A percentile compares a stretch with the other conserved stretches of the same genome.
phyloP scores from a whole-genome alignment of 805 yeast genomes.

The Danielia reshetovae region DNA sequence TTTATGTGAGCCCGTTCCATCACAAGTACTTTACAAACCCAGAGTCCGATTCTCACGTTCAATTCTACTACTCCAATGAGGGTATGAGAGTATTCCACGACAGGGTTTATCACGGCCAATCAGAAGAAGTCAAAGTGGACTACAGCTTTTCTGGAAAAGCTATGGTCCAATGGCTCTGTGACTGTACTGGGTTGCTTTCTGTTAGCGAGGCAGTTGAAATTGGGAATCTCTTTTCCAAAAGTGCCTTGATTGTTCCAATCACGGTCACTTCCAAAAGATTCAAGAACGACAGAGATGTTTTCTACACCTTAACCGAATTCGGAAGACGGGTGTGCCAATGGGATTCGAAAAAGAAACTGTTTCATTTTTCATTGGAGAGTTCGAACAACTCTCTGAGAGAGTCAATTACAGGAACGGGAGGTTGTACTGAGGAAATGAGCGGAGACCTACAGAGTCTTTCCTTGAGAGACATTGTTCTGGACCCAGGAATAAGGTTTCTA shows the following conservation, averaged over 20 bases:
- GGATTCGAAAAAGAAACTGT: no score
- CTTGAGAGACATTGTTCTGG: slow-evolving; percentile 48
- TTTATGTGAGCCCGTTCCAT: slow-evolving; percentile 54
- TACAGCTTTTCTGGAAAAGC: slow-evolving; percentile 71
- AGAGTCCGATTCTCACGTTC: slow-evolving; percentile 75
- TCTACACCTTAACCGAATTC: slow-evolving; percentile 39
- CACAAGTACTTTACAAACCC: slow-evolving; percentile 85
- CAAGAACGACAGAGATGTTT: slow-evolving; percentile 32
- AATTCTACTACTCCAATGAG: slow-evolving; percentile 63
- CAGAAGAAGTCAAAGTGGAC: slow-evolving; percentile 22
- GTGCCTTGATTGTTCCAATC: slow-evolving; percentile 46
- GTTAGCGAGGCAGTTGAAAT: slow-evolving; percentile 50
- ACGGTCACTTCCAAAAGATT: no score
- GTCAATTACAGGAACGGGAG: no score
- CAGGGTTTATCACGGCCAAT: slow-evolving; percentile 27
- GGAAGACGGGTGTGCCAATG: slow-evolving; percentile 41
- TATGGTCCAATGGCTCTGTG: slow-evolving; percentile 82
- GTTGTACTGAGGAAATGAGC: no score
- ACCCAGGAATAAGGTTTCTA: slow-evolving; percentile 71
- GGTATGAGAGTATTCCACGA: slow-evolving; percentile 62
- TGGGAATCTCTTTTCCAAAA: slow-evolving; percentile 46
- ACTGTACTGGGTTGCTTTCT: slow-evolving; percentile 72
- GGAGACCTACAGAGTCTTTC: background rate
- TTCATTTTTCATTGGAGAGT: no score
- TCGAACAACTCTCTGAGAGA: no score